phyloP scores from a whole-genome alignment of 1,139 yeast genomes.

The Hyphopichia burtonii region DNA sequence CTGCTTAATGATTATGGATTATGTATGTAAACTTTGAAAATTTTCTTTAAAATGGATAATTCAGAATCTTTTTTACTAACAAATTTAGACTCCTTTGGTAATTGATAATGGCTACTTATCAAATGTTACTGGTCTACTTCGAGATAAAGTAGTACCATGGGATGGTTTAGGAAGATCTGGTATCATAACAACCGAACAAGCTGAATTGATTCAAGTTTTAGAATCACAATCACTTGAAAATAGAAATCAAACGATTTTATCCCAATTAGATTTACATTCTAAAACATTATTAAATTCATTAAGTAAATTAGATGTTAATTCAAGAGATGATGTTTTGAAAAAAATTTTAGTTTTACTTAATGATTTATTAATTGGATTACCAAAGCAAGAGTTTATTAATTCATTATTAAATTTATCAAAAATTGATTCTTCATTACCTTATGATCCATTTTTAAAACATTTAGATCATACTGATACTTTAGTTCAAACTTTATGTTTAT shows the following conservation, averaged over 20 bases:
- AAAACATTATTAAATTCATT: constrained; percentile 56
- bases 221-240: constrained; percentile 52
- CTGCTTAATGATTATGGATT: constrained; percentile 15
- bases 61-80: neutral
- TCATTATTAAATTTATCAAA: constrained; percentile 45
- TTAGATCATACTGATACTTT: constrained; percentile 47
- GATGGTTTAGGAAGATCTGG: constrained; percentile 83
- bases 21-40: constrained; percentile 18
- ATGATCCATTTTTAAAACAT: constrained; percentile 53
- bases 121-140: constrained; percentile 71
- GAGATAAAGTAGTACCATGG: constrained; percentile 90
- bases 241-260: constrained; percentile 36
- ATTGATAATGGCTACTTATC: constrained; percentile 67
- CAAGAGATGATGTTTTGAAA: constrained; percentile 71
- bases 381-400: constrained; percentile 39
- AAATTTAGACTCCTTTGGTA: constrained; percentile 23
- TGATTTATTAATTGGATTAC: constrained; percentile 53
- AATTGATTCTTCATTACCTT: constrained; percentile 54
- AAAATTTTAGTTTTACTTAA: constrained; percentile 68
- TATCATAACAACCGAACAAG: constrained; percentile 64
- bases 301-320: constrained; percentile 42
- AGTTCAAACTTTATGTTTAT: constrained; percentile 45
- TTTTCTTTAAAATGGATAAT: no score
- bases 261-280: constrained; percentile 55
- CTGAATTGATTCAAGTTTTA: constrained; percentile 60